These are phyloP conservation scores for Corchorus olitorius DNA, from an alignment of 345 rosid species.

Conservation along the genomic window DNA sequence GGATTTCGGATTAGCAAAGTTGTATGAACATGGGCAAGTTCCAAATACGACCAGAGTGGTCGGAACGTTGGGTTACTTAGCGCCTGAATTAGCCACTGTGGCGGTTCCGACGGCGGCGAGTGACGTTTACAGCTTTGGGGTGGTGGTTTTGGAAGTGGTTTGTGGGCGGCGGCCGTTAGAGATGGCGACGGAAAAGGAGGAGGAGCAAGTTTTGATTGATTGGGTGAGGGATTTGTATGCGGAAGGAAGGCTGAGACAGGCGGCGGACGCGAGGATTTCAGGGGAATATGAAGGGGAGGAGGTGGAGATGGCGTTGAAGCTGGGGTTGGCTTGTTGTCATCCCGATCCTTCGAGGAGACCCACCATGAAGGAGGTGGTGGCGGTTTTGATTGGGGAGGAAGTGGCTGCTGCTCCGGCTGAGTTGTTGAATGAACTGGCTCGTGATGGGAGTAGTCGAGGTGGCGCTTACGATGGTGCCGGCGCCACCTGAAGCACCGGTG, in stretches of 20 bases:
- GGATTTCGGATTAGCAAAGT: constrained; percentile 85
- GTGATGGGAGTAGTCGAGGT: constrained; percentile 18
- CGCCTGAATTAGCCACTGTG: constrained; percentile 71
- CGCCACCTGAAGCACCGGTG: background rate
- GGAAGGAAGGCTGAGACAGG: constrained; percentile 50
- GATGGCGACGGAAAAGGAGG: constrained; percentile 50
- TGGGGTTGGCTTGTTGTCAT: constrained; percentile 88
- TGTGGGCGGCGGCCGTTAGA: constrained; percentile 76
- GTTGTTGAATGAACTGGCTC: constrained; percentile 39
- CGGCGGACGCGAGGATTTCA: constrained; percentile 57
- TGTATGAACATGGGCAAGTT: constrained; percentile 71
- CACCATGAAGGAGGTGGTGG: constrained; percentile 67
- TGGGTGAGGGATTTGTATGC: constrained; percentile 68
- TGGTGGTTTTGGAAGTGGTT: constrained; percentile 79
- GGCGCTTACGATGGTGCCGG: constrained; percentile 8
- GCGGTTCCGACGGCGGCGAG: constrained; percentile 62
- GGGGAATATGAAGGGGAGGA: constrained; percentile 54
- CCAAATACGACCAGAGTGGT: constrained; percentile 85
- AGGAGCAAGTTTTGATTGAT: constrained; percentile 65
- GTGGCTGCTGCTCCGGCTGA: constrained; percentile 42
- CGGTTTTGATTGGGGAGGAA: constrained; percentile 50
- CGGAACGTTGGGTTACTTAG: constrained; percentile 84
- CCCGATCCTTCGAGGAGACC: constrained; percentile 73
- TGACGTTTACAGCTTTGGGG: constrained; percentile 88
- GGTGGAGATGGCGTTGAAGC: constrained; percentile 65